Conservation (phyloP, 768 basidiomycete species). For the Pulveroboletus sp. region DNA sequence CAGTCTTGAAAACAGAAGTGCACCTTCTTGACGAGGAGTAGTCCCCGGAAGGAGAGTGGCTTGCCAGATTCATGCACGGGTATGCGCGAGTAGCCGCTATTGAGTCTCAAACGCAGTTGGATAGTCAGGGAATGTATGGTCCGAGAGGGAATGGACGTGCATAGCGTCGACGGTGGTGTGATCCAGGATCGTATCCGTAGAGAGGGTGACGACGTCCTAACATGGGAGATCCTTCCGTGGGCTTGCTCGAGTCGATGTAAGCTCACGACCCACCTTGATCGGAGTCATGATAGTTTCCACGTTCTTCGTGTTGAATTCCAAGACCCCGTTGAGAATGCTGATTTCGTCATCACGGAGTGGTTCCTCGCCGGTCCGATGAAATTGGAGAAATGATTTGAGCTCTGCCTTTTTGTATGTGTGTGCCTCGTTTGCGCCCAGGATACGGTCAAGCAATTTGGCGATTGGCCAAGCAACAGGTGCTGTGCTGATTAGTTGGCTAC, state of each 20-base stretch:
- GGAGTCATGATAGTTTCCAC: constrained; percentile 82
- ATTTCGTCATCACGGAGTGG: constrained; percentile 78
- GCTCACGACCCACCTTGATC: constrained; percentile 44
- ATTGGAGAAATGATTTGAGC: constrained; percentile 73
- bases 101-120: constrained; percentile 39
- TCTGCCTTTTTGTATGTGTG: constrained; percentile 82
- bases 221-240: not conserved
- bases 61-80: constrained; percentile 77
- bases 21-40: constrained; percentile 82
- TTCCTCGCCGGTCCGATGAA: constrained; percentile 74
- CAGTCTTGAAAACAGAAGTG: constrained; percentile 1
- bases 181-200: constrained; percentile 74
- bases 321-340: constrained; percentile 71
- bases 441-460: constrained; percentile 70
- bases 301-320: constrained; percentile 72
- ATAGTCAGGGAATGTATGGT: constrained; percentile 1
- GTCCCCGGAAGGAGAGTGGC: constrained; percentile 68
- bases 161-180: constrained; percentile 73
- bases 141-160: constrained; percentile 38
- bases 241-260: not conserved
- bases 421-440: constrained; percentile 70
- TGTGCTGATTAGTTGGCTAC: constrained; percentile 16
- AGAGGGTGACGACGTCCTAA: constrained; percentile 80
- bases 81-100: constrained; percentile 90
- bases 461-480: constrained; percentile 76